phyloP scores from a whole-genome alignment of 139 green algal genomes.

The Tetraselmis striata region DNA sequence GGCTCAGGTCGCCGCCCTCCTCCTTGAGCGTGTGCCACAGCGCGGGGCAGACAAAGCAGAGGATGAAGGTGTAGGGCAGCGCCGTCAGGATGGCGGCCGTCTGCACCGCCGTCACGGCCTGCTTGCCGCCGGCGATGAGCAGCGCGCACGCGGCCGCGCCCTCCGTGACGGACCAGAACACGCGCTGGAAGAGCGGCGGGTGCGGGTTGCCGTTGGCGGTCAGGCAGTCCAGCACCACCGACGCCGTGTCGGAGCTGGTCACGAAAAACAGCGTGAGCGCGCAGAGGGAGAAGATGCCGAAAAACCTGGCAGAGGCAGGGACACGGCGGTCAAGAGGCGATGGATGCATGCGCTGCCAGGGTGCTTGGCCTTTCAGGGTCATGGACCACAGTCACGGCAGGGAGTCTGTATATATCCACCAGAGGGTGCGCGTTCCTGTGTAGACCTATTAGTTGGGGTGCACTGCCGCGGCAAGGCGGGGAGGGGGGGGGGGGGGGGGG shows the following conservation, averaged over 20 bases:
- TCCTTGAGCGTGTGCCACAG: conserved; percentile 17
- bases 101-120: conserved; percentile 17
- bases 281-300: conserved; percentile 13
- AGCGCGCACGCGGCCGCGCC: conserved; percentile 22
- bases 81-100: conserved; percentile 24
- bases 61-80: conserved; percentile 29
- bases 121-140: conserved; percentile 12
- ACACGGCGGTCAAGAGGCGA: no score
- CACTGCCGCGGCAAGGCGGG: no score
- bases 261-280: conserved; percentile 27
- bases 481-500: no score
- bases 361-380: no score
- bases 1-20: conserved; percentile 1
- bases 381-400: no score
- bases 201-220: conserved; percentile 24
- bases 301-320: background rate
- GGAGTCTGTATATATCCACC: no score
- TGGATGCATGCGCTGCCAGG: no score
- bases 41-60: conserved; percentile 23
- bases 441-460: no score
- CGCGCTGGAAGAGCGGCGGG: conserved; percentile 24
- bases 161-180: conserved; percentile 32
- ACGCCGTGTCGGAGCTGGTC: conserved; percentile 28
- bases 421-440: no score
- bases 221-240: conserved; percentile 27